Conservation (phyloP, 768 basidiomycete species). For the Russula brevipes region DNA sequence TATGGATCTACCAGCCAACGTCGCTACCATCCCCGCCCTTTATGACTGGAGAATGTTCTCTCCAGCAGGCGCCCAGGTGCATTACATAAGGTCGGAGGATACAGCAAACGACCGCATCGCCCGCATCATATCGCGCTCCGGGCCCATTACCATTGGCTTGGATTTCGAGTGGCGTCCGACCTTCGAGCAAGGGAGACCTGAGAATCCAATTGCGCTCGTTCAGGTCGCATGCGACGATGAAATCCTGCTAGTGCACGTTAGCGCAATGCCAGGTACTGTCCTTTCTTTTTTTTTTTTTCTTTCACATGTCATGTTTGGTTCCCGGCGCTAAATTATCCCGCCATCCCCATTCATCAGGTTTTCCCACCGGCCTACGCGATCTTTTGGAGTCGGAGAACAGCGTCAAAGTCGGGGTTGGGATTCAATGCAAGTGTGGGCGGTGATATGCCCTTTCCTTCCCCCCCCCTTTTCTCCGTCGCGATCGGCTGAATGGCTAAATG, state of each 20-base stretch:
- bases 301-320: neutral
- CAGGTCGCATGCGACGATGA: slow-evolving; percentile 57
- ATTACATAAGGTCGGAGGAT: slow-evolving; percentile 22
- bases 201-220: slow-evolving; percentile 69
- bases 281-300: neutral
- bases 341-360: slow-evolving; percentile 1
- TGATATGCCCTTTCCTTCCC: neutral
- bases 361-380: slow-evolving; percentile 38
- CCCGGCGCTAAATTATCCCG: neutral
- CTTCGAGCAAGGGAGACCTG: slow-evolving; percentile 44
- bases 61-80: neutral
- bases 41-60: slow-evolving; percentile 18
- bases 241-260: slow-evolving; percentile 63
- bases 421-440: slow-evolving; percentile 45
- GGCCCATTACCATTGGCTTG: slow-evolving; percentile 44
- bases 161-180: slow-evolving; percentile 79
- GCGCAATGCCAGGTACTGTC: slow-evolving; percentile 45
- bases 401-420: slow-evolving; percentile 67
- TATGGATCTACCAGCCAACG: neutral
- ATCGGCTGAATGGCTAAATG: neutral
- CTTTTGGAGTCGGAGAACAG: slow-evolving; percentile 51
- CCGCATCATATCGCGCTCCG: slow-evolving; percentile 1
- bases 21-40: too few species aligned
- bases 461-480: neutral
- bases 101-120: slow-evolving; percentile 16